phyloP scores from a whole-genome alignment of 2,329 filamentous ascomycete species.

The Calonectria leucothoes region DNA sequence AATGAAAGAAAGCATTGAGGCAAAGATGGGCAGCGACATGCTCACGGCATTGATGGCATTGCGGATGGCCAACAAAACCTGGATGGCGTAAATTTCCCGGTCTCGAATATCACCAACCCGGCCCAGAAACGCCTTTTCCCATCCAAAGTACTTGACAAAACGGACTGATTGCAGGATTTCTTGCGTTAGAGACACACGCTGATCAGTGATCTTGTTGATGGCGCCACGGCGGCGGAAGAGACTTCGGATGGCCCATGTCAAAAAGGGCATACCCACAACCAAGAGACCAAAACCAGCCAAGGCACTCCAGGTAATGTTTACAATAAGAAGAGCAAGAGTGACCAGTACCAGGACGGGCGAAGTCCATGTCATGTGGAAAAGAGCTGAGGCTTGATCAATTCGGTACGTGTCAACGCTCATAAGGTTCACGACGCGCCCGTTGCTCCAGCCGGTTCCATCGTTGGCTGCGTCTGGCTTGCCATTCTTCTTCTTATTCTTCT shows the following conservation, averaged over 20 bases:
- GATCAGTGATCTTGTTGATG: slow-evolving; percentile 96
- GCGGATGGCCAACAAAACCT: slow-evolving; percentile 83
- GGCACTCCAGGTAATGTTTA: slow-evolving; percentile 92
- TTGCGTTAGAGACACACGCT: slow-evolving; percentile 89
- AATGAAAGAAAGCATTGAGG: slow-evolving; percentile 95
- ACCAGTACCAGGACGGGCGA: slow-evolving; percentile 82
- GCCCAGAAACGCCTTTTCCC: slow-evolving; percentile 88
- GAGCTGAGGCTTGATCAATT: slow-evolving; percentile 85
- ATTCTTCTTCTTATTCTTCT: slow-evolving; percentile 52
- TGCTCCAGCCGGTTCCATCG: slow-evolving; percentile 88
- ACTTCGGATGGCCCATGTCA: slow-evolving; percentile 81
- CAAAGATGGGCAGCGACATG: slow-evolving; percentile 90
- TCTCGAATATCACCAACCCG: slow-evolving; percentile 79
- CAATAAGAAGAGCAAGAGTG: slow-evolving; percentile 81
- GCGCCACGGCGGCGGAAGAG: slow-evolving; percentile 79
- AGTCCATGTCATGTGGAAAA: slow-evolving; percentile 94
- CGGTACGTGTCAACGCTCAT: slow-evolving; percentile 98
- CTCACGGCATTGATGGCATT: slow-evolving; percentile 88
- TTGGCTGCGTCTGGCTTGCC: slow-evolving; percentile 54
- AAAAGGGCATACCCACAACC: slow-evolving; percentile 79
- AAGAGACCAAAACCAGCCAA: slow-evolving; percentile 89
- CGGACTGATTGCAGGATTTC: slow-evolving; percentile 92
- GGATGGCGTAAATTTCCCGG: slow-evolving; percentile 85
- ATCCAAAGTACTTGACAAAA: slow-evolving; percentile 97
- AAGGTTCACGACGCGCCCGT: slow-evolving; percentile 89